phyloP scores from a whole-genome alignment of 2,329 filamentous ascomycete species.

The Lasiodiplodia sp. region DNA sequence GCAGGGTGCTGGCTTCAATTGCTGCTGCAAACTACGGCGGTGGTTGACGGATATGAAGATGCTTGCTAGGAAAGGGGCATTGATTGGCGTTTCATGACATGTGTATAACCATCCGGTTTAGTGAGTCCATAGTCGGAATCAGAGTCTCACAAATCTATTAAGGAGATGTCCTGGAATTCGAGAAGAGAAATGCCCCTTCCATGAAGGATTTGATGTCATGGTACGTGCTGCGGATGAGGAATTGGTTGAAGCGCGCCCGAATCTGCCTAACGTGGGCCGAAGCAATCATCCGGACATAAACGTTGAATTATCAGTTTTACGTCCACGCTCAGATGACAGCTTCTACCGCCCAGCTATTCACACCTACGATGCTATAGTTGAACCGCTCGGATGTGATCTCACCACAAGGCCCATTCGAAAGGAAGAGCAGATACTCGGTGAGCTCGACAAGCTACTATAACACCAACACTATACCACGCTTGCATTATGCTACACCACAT shows the following conservation, averaged over 20 bases:
- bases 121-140: constrained; percentile 2
- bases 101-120: constrained; percentile 8
- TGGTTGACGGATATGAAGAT: constrained; percentile 1
- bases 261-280: not conserved
- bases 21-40: not conserved
- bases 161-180: not conserved
- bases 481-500: too few relatives aligned
- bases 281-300: too few relatives aligned
- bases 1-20: not conserved
- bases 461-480: too few relatives aligned
- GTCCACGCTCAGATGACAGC: too few relatives aligned
- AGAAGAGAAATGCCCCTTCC: not conserved
- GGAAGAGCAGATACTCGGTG: too few relatives aligned
- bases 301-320: too few relatives aligned
- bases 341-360: too few relatives aligned
- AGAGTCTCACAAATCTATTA: constrained; percentile 14
- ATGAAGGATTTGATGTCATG: not conserved
- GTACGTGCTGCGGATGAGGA: not conserved
- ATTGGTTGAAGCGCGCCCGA: not conserved
- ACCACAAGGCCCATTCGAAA: too few relatives aligned
- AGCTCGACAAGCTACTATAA: too few relatives aligned
- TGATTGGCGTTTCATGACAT: constrained; percentile 21
- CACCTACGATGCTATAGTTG: too few relatives aligned
- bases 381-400: too few relatives aligned
- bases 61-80: constrained; percentile 15